phyloP scores from a whole-genome alignment of 192 early-diverging fungal species.

The Podila epicladia region DNA sequence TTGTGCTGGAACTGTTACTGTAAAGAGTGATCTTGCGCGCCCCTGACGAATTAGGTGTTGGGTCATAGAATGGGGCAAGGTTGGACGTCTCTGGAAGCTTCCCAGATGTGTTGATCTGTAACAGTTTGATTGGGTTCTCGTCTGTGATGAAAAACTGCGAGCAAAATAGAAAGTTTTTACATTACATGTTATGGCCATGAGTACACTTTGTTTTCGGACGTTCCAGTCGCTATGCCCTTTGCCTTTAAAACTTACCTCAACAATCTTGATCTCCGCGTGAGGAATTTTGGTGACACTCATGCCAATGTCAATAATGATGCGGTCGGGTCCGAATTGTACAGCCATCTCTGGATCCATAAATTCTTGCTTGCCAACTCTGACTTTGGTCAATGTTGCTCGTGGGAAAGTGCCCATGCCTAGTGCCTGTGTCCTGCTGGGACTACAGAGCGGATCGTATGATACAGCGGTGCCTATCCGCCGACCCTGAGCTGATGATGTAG shows the following conservation, averaged over 20 bases:
- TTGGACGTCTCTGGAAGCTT: background rate
- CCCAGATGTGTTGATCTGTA: conserved; percentile 8
- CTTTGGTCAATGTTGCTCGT: background rate
- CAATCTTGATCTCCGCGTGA: conserved; percentile 8
- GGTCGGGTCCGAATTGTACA: conserved; percentile 33
- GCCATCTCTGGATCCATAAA: conserved; percentile 9
- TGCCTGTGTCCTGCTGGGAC: conserved; percentile 8
- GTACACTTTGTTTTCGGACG: background rate
- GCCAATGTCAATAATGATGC: conserved; percentile 22
- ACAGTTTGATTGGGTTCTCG: background rate
- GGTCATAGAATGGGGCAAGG: conserved; percentile 18
- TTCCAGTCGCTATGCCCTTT: background rate
- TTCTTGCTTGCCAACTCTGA: conserved; percentile 10
- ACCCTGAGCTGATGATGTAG: background rate
- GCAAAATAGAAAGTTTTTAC: background rate
- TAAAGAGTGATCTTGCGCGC: conserved; percentile 5
- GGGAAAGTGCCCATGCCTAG: conserved; percentile 35
- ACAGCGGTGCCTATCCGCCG: background rate
- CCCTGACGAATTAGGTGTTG: conserved; percentile 6
- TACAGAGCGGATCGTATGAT: background rate
- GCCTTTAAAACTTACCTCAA: conserved; percentile 16
- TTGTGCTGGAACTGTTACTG: background rate
- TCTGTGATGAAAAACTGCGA: conserved; percentile 12
- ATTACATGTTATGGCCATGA: background rate
- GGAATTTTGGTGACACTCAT: conserved; percentile 14